Evolutionary conservation across 495 filamentous ascomycete genomes (phyloP), one percentile per base, ranked within the genome.

Genomic region (Penicillium subrubescens): DNA sequence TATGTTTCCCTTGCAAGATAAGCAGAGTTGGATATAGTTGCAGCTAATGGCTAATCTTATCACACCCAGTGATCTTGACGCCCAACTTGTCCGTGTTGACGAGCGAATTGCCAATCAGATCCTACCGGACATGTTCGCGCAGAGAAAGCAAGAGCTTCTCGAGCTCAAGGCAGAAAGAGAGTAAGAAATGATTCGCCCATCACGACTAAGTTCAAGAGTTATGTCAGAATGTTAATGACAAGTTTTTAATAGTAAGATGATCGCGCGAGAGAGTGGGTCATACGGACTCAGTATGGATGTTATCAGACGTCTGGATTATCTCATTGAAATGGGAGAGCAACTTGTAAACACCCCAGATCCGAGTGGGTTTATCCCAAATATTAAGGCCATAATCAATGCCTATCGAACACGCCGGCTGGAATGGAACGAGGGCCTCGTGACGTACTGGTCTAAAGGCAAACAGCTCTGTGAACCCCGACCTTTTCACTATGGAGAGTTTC

Each of bases 401-500:
- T 61, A 61, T 17, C 8, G 34, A 44, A 15, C 50, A n/a, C 5
- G 25, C 7, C 21, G 55, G 15, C 31, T 55, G 8, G 59, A 52
- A 0, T 61, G 59, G 59, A 15, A 29, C 15, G 21, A 50, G 2
- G 59, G 48, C 6, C 59, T 61, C 14, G 59, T 61, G 1, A 61
- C 59, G 5, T 61, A 61, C 59, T 61, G 59, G 59, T 55, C 46
- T 2, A 27, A 61, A 10, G 59, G 59, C 7, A 29, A 33, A 2
- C 50, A 55, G 37, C 7, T 61, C n/a, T 61, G 31, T 14, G 34
- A 55, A 21, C 59, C 59, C 1, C 17, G 59, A 5, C 59, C 59
- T 14, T 54, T 61, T 23, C 14, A 61, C 23, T 55, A 48, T 17
- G 34, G 44, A 19, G 59, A 61, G 37, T 61, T 61, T 23, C 31